Conservation (phyloP, 2,329 filamentous ascomycete genomes). For the Aaosphaeria arxii region DNA sequence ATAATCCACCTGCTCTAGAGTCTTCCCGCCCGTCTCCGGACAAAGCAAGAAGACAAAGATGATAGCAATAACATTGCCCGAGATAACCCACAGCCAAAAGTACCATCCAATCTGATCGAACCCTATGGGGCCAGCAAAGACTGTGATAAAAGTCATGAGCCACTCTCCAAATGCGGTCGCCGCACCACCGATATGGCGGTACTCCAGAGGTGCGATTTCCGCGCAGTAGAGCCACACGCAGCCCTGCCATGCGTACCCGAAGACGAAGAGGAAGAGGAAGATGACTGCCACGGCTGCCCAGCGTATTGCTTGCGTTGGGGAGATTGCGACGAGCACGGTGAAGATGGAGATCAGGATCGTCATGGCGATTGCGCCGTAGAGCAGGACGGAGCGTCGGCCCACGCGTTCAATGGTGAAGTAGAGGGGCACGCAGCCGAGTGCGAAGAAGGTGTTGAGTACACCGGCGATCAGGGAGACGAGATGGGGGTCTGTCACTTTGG, state of each 20-base stretch:
- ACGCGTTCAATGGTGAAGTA: constrained; percentile 13
- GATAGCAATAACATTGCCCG: constrained; percentile 4
- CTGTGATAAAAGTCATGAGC: constrained; percentile 11
- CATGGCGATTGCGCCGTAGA: constrained; percentile 8
- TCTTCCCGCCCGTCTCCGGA: constrained; percentile 8
- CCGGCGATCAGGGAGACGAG: constrained; percentile 10
- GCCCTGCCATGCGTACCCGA: constrained; percentile 13
- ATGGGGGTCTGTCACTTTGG: constrained; percentile 3
- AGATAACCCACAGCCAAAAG: constrained; percentile 10
- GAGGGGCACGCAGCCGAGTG: constrained; percentile 9
- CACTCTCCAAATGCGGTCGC: constrained; percentile 9
- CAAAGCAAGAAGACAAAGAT: constrained; percentile 8
- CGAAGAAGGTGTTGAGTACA: constrained; percentile 12
- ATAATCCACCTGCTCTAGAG: constrained; percentile 6
- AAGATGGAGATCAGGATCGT: constrained; percentile 10
- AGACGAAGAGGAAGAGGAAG: constrained; percentile 12
- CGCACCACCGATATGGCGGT: constrained; percentile 8
- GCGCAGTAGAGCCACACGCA: constrained; percentile 12
- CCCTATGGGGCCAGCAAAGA: constrained; percentile 9
- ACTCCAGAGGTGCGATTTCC: constrained; percentile 9
- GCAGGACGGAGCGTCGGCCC: constrained; percentile 7
- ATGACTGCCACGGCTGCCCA: constrained; percentile 14
- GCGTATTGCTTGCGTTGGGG: constrained; percentile 1
- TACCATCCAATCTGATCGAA: constrained; percentile 8
- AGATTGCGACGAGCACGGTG: constrained; percentile 7